Evolutionary conservation across 495 filamentous ascomycete species (phyloP).

Genomic region (Penicillium simplicissimum): DNA sequence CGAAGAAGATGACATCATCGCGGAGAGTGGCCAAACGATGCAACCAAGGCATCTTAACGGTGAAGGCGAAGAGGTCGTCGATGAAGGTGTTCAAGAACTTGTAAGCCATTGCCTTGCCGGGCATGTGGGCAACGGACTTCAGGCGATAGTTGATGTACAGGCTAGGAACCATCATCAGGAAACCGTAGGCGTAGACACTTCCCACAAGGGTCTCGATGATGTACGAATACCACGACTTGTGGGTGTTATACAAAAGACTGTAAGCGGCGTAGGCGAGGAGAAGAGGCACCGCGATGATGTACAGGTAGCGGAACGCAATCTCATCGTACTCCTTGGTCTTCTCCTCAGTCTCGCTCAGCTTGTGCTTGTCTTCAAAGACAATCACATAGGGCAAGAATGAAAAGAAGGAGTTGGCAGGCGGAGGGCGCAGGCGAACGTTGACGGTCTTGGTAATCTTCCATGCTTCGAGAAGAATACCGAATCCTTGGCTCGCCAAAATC

Average conservation of each 20-base stretch:
- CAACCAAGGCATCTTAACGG: slow-evolving; percentile 97
- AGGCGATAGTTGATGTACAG: slow-evolving; percentile 99
- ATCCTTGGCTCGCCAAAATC: slow-evolving; percentile 91
- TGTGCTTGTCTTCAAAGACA: slow-evolving; percentile 94
- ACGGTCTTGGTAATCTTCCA: slow-evolving; percentile 99
- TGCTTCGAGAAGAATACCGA: slow-evolving; percentile 90
- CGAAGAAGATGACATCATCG: slow-evolving; percentile 97
- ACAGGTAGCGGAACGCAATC: slow-evolving; percentile 96
- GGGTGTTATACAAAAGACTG: slow-evolving; percentile 86
- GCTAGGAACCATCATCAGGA: slow-evolving; percentile 98
- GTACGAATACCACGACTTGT: slow-evolving; percentile 98
- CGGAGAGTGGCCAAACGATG: slow-evolving; percentile 92
- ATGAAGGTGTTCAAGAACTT: slow-evolving; percentile 88
- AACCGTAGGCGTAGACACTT: slow-evolving; percentile 96
- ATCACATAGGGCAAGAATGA: slow-evolving; percentile 80
- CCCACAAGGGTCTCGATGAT: slow-evolving; percentile 90
- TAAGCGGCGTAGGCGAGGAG: slow-evolving; percentile 87
- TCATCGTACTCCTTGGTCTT: slow-evolving; percentile 98
- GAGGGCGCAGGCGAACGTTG: slow-evolving; percentile 77
- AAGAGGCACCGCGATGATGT: slow-evolving; percentile 85
- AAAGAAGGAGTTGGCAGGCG: slow-evolving; percentile 61
- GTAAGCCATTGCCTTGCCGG: slow-evolving; percentile 91
- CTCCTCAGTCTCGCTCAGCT: slow-evolving; percentile 89
- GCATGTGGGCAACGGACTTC: slow-evolving; percentile 97
- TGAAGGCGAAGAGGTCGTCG: slow-evolving; percentile 92